Base-by-base conservation (phyloP, 2,329 filamentous ascomycete species). In the Fusarium longipes region DNA sequence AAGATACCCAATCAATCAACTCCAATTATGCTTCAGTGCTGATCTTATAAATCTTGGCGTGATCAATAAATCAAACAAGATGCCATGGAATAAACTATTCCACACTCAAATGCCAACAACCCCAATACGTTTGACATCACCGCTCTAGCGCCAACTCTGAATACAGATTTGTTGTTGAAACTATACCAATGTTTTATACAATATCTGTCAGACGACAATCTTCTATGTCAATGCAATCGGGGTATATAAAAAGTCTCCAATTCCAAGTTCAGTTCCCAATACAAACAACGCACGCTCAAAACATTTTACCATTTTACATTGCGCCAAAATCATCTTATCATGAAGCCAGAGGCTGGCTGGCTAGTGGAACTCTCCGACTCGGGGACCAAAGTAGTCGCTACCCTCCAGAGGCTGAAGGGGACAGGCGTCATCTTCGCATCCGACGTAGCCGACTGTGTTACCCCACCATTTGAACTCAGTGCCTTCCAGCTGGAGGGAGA, bases 381-480 rank as follows among this genome's bases (percentile, higher is more conserved):
- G 74, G 20, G 79, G 79, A 17, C 79, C 79, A 64, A 81, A 81
- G 40, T 78, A 79, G 52, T 81, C 78, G 17, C 76, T 77, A 3
- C 71, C 62, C 4, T 62, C 69, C 8, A 83, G 69, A 8, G 68
- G 72, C 60, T 77, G 74, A 48, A 79, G 72, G 12, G 75, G 74
- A 61, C 82, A 83, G 5, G 79, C 75, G 17, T 73, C 68, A 55
- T 76, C 78, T 67, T 84, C 82, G 38, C 81, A 82, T 29, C 82
- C 82, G 50, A 77, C 65, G 17, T 77, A 75, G 6, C 78, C 74
- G 9, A 81, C 75, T 18, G 68, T 74, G 67, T 85, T 85, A 32
- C 83, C 83, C 83, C 83, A 85, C 83, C 83, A 85, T 10, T 79
- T 65, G 42, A 85, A 70, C 24, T 78, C 71, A 6, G 79, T 74